These are phyloP conservation scores for Scolecobasidium constrictum DNA, from an alignment of 2,329 filamentous ascomycete species.

Conservation along the genomic window DNA sequence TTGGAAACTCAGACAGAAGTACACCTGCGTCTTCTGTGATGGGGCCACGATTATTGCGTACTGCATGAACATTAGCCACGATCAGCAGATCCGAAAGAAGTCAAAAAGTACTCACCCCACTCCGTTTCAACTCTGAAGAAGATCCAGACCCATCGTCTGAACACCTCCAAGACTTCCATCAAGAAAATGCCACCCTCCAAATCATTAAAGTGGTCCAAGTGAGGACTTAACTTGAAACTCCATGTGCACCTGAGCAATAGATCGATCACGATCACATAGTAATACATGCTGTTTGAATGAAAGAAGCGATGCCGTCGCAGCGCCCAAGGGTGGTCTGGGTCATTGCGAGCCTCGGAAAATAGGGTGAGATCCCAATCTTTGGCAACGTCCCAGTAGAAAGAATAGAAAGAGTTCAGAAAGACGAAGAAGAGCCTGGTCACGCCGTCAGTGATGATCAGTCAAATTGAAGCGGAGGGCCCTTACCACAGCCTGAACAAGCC, in stretches of 20 bases:
- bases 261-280: slow-evolving; percentile 68
- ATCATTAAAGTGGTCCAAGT: slow-evolving; percentile 74
- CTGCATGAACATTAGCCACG: slow-evolving; percentile 20
- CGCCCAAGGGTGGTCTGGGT: slow-evolving; percentile 61
- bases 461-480: slow-evolving; percentile 11
- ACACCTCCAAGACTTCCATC: slow-evolving; percentile 76
- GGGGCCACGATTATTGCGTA: slow-evolving; percentile 43
- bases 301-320: slow-evolving; percentile 67
- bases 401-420: slow-evolving; percentile 77
- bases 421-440: slow-evolving; percentile 59
- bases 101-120: slow-evolving; percentile 55
- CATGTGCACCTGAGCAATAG: slow-evolving; percentile 79
- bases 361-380: slow-evolving; percentile 95
- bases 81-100: too few relatives aligned
- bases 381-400: slow-evolving; percentile 97
- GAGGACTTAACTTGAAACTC: slow-evolving; percentile 75
- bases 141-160: slow-evolving; percentile 90
- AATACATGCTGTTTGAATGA: slow-evolving; percentile 65
- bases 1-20: slow-evolving; percentile 59
- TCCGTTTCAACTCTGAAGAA: slow-evolving; percentile 94
- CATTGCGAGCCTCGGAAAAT: slow-evolving; percentile 52
- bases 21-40: slow-evolving; percentile 61
- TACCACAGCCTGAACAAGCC: slow-evolving; percentile 46
- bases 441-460: background rate
- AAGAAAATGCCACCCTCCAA: slow-evolving; percentile 82